Evolutionary conservation across 441 rosid genomes (phyloP).

Genomic region (Populus tomentosa): DNA sequence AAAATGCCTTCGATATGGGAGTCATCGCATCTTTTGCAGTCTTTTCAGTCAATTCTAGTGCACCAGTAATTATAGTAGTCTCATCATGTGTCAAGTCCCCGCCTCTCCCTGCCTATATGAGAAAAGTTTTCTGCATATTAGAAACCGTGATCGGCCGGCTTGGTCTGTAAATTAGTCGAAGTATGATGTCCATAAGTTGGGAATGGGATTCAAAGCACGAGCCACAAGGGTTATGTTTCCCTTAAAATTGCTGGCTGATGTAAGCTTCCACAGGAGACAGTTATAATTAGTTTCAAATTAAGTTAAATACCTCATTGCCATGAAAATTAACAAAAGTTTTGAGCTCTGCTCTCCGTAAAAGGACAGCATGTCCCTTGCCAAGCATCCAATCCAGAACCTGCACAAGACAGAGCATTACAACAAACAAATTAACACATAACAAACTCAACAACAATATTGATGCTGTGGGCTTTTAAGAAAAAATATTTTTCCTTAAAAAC

Average conservation of each 20-base stretch:
- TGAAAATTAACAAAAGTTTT: constrained; percentile 84
- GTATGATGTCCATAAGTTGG: too few relatives aligned
- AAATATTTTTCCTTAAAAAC: too few relatives aligned
- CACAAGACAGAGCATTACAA: constrained; percentile 11
- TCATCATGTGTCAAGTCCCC: constrained; percentile 87
- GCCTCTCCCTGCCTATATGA: constrained; percentile 85
- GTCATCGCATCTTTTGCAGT: constrained; percentile 94
- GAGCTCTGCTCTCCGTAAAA: constrained; percentile 87
- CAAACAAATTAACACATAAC: constrained; percentile 7
- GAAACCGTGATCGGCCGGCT: neutral
- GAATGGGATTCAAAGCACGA: constrained; percentile 11
- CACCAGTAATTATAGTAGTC: constrained; percentile 91
- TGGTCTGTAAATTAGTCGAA: neutral
- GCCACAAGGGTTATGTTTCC: constrained; percentile 11
- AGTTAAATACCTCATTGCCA: constrained; percentile 68
- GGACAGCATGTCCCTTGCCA: constrained; percentile 90
- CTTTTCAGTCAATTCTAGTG: constrained; percentile 87
- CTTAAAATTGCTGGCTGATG: constrained; percentile 5
- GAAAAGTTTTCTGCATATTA: constrained; percentile 11
- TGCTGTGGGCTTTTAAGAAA: neutral
- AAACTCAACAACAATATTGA: neutral
- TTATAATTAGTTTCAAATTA: neutral
- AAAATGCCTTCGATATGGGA: constrained; percentile 84
- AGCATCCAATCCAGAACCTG: constrained; percentile 95
- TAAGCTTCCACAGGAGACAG: constrained; percentile 10